These are phyloP conservation scores for Uromyces viciae-fabae DNA, from an alignment of 1,284 basidiomycete species.

Conservation along the genomic window DNA sequence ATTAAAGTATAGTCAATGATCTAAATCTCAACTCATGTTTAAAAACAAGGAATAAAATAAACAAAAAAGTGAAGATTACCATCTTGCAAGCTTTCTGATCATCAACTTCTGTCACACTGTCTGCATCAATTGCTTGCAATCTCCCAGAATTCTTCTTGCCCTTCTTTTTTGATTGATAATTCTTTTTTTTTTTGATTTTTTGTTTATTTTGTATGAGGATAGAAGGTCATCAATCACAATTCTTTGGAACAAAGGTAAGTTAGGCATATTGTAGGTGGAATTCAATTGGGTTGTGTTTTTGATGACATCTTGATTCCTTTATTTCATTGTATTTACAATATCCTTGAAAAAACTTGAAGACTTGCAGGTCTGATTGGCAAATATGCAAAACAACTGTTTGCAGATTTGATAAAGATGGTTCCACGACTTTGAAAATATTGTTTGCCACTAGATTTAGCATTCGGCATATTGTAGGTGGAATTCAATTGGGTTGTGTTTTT, in stretches of 20 bases:
- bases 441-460: too few species aligned
- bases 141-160: background rate
- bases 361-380: background rate
- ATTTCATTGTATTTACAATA: background rate
- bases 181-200: background rate
- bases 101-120: background rate
- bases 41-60: background rate
- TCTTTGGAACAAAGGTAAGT: background rate
- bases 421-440: background rate
- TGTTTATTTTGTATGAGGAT: background rate
- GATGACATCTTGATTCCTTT: background rate
- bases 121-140: background rate
- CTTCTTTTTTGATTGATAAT: background rate
- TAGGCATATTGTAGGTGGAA: background rate
- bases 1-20: background rate
- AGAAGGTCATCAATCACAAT: background rate
- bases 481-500: background rate
- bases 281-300: background rate
- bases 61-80: background rate
- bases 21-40: background rate
- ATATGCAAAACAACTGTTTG: background rate
- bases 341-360: background rate
- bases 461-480: background rate
- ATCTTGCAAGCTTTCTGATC: slow-evolving; percentile 3
- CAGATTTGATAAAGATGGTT: background rate